These are phyloP conservation scores for Kokia cookei DNA, from an alignment of 441 rosid species.

Conservation along the genomic window DNA sequence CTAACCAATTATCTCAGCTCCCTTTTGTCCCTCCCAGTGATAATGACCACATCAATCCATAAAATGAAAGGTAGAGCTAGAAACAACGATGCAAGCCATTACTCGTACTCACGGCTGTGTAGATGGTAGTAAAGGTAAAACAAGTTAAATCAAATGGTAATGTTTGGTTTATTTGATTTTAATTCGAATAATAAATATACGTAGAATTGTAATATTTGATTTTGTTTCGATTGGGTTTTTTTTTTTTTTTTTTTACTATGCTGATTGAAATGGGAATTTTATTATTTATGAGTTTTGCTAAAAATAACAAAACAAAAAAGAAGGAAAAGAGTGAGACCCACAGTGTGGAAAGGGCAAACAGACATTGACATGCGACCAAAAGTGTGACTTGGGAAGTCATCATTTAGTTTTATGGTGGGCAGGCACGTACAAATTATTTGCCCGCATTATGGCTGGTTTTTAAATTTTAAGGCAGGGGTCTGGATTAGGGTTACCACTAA, in stretches of 20 bases:
- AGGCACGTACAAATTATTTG: neutral
- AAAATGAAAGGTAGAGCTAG: neutral
- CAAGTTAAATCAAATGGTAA: too few relatives aligned
- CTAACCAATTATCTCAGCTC: neutral
- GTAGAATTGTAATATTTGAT: too few relatives aligned
- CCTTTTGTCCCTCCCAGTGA: neutral
- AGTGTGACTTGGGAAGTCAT: conserved; percentile 15
- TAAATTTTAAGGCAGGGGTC: neutral
- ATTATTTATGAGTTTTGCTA: too few relatives aligned
- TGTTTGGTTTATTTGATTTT: too few relatives aligned
- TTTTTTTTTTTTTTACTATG: too few relatives aligned
- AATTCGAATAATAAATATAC: too few relatives aligned
- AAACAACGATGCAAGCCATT: neutral
- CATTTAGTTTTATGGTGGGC: conserved; percentile 23
- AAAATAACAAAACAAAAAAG: too few relatives aligned
- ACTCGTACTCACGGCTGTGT: neutral
- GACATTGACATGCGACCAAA: conserved; percentile 29
- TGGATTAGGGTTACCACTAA: neutral
- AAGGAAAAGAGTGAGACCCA: conserved; percentile 9
- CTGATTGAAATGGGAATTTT: too few relatives aligned
- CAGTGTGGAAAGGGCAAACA: neutral
- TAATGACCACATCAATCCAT: neutral
- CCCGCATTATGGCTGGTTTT: neutral
- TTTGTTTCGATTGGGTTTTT: too few relatives aligned
- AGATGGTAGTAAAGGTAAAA: neutral